Base-by-base conservation (phyloP, 768 basidiomycete species). In the Russula earlei region DNA sequence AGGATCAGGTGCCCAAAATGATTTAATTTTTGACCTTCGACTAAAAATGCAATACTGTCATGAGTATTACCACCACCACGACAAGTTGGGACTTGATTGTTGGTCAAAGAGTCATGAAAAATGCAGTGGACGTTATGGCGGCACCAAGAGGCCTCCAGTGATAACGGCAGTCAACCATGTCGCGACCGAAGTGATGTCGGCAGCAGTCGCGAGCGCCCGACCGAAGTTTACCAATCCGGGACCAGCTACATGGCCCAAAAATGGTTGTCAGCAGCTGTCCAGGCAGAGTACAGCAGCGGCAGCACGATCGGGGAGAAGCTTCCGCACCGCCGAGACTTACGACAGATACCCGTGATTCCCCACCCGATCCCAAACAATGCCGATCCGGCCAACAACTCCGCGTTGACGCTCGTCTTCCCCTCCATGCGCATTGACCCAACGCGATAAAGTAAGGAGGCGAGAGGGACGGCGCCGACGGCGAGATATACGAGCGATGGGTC, bases 221-320 rank as follows among this genome's bases (percentile, higher is more conserved):
- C 83, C 83, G 25, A 84, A 63, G 63, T 83, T 84, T 31, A 84
- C 75, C 17, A 84, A 68, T n/a, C 70, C 80, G 9, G 83, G 81
- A 17, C 82, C 83, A 56, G 81, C 82, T 84, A 56, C 20, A 60
- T 22, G 49, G n/a, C 48, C 45, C 62, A 60, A 41, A 15, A 3
- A 42, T 37, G 25, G 19, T 27, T 0, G 33, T 57, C 15, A 56
- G 33, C 36, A 43, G 20, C 36, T 17, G 14, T n/a, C n/a, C n/a
- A n/a, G 9, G 2, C 10, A 15, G 4, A 20, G 41, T 9, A 31
- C 29, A 31, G 29, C 29, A 20, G 15, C 3, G 27, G 37, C 24
- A 12, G n/a, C 49, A 38, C 34, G 42, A 22, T 24, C n/a, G n/a
- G n/a, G n/a, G n/a, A n/a, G n/a, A n/a, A n/a, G n/a, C n/a, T n/a